These are phyloP conservation scores for Avicennia marina DNA, from an alignment of 257 asterid genomes.

Conservation along the genomic window DNA sequence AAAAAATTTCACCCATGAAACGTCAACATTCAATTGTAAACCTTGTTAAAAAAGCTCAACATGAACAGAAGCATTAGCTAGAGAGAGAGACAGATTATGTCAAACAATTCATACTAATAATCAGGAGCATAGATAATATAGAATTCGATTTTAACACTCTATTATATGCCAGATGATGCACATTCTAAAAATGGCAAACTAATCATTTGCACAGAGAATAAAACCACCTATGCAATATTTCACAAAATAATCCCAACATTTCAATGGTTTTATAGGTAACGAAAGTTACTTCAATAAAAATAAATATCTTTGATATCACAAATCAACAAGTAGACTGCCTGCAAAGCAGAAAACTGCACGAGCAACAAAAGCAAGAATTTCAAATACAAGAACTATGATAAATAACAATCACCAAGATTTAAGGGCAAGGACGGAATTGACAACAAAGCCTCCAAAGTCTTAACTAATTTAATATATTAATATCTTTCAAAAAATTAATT, in stretches of 20 bases:
- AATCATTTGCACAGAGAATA: not conserved
- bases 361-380: not conserved
- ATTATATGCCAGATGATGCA: not conserved
- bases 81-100: not conserved
- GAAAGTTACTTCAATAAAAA: not conserved
- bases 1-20: not conserved
- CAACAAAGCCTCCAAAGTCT: not conserved
- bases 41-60: not conserved
- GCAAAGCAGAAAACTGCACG: constrained; percentile 1
- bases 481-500: not conserved
- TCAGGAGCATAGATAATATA: not conserved
- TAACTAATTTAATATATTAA: not conserved
- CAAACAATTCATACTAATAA: not conserved
- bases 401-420: constrained; percentile 1
- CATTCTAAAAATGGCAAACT: not conserved
- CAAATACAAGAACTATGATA: constrained; percentile 9
- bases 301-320: not conserved
- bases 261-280: constrained; percentile 10
- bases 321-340: constrained; percentile 3
- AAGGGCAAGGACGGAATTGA: not conserved
- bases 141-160: not conserved
- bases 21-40: not conserved
- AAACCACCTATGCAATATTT: not conserved
- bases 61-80: not conserved
- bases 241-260: not conserved